Base-by-base conservation (phyloP, 257 asterid genomes). In the Rehmannia glutinosa region DNA sequence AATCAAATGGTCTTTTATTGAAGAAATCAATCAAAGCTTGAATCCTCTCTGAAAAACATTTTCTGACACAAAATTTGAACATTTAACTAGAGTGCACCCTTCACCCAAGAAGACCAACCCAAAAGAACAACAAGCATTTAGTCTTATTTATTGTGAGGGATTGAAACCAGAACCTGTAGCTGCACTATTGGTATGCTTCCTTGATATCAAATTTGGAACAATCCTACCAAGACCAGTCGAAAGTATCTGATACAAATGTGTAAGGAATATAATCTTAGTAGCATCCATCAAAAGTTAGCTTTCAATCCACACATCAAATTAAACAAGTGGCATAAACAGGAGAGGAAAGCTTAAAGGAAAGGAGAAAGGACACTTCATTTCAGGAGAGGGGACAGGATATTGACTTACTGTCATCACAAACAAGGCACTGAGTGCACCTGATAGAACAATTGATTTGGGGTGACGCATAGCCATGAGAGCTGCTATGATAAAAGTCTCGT, bases 401-500 rank as follows among this genome's bases (percentile, higher is more conserved):
- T 41, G 62, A 76, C 96, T 88, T 82, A 90, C 99, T 12, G 99
- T 93, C 99, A 93, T 93, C 66, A 93, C 82, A 78, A 87, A 81
- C 86, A 89, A 80, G 63, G 97, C 95, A 71, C 93, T 89, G 68
- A 89, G 95, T 16, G 97, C 97, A 69, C 97, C 95, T 21, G 95
- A 87, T 58, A 89, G 78, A 69, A 89, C 95, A 45, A 89, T 89
- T 55, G 97, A 83, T 77, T 89, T 89, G 71, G 97, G 97, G 73
- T 89, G 97, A 55, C 97, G 97, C 99, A 93, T 90, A 5, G 99
- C 99, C 99, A 93, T 90, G 52, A 93, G 95, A 75, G 99, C 97
- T 27, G 99, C 99, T 71, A 93, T 93, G 41, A 90, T 93, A 73
- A 90, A 93, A 12, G 99, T 90, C 79, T 93, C 97, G 62, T 93